phyloP scores from a whole-genome alignment of 2,329 filamentous ascomycete species.

The Onygena corvina region DNA sequence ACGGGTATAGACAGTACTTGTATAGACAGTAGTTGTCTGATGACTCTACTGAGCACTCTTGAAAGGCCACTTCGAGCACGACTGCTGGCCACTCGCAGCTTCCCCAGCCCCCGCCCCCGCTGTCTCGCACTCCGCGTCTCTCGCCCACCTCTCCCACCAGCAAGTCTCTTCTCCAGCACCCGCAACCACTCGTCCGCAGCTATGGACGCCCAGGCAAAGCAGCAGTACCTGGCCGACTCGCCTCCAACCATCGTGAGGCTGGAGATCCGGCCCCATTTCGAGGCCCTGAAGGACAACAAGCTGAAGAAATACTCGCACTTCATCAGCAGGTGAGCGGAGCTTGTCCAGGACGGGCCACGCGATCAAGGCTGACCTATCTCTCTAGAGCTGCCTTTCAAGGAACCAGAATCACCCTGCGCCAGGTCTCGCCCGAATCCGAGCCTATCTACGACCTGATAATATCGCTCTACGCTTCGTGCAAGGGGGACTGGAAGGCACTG shows the following conservation, averaged over 20 bases:
- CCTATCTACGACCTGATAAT: constrained; percentile 71
- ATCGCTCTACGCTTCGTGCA: constrained; percentile 52
- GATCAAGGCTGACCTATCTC: not conserved
- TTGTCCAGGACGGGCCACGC: too few species aligned
- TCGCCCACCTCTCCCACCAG: constrained; percentile 1
- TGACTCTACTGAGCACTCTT: too few species aligned
- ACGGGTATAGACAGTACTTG: too few species aligned
- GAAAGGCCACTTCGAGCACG: too few species aligned
- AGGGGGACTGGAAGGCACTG: constrained; percentile 60
- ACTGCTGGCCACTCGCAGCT: too few species aligned
- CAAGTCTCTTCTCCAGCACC: constrained; percentile 19
- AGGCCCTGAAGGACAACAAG: constrained; percentile 43
- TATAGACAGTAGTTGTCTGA: too few species aligned
- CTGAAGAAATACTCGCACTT: constrained; percentile 88
- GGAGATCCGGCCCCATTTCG: constrained; percentile 86
- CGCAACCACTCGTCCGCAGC: constrained; percentile 17
- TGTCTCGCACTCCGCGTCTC: not conserved
- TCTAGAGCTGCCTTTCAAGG: constrained; percentile 62
- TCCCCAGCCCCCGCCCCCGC: not conserved
- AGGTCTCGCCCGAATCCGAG: constrained; percentile 71
- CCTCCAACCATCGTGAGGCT: constrained; percentile 80
- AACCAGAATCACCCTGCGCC: constrained; percentile 64
- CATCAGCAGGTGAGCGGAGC: constrained; percentile 55
- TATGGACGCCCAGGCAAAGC: constrained; percentile 33
- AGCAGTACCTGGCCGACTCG: constrained; percentile 78